A percentile compares a stretch with the other conserved stretches of the same genome.
These are phyloP conservation scores for Suillus alpinus DNA, from an alignment of 768 basidiomycete genomes.

Conservation along the genomic window DNA sequence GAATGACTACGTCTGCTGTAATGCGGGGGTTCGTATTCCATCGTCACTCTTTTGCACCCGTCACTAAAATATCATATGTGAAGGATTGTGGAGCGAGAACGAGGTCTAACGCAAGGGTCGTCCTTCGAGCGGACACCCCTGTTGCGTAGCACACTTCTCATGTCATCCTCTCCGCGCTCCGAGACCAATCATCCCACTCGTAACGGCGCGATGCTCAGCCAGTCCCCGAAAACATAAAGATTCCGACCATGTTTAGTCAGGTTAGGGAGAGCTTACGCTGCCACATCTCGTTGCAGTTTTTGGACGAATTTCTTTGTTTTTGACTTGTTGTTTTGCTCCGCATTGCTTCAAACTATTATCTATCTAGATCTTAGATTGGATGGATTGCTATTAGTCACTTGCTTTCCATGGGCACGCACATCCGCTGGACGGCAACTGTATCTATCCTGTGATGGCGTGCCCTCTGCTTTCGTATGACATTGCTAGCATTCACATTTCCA, in stretches of 20 bases:
- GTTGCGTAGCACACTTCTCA: conserved; percentile 14
- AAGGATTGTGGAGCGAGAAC: conserved; percentile 58
- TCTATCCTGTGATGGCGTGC: not conserved
- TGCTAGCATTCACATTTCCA: too few species aligned
- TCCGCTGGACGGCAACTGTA: not conserved
- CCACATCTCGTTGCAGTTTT: not conserved
- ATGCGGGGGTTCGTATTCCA: conserved; percentile 63
- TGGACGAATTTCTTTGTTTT: not conserved
- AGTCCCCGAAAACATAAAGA: conserved; percentile 2
- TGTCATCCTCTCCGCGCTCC: not conserved
- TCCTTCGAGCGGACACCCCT: conserved; percentile 37
- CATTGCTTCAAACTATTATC: not conserved
- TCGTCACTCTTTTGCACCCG: not conserved
- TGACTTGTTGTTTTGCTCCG: not conserved
- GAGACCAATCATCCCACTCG: not conserved
- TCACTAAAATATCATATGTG: not conserved
- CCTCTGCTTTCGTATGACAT: not conserved
- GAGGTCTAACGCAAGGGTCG: conserved; percentile 27
- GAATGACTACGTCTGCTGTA: conserved; percentile 68
- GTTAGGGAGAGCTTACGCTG: too few species aligned
- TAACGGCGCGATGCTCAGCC: conserved; percentile 1
- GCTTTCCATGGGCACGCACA: not conserved
- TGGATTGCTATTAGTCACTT: not conserved
- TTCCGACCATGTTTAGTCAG: too few species aligned
- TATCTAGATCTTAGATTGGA: not conserved